A percentile compares a stretch with the other conserved stretches of the same genome.
Conservation (phyloP, 23 red algal species). For the Gracilaria vermiculophylla region DNA sequence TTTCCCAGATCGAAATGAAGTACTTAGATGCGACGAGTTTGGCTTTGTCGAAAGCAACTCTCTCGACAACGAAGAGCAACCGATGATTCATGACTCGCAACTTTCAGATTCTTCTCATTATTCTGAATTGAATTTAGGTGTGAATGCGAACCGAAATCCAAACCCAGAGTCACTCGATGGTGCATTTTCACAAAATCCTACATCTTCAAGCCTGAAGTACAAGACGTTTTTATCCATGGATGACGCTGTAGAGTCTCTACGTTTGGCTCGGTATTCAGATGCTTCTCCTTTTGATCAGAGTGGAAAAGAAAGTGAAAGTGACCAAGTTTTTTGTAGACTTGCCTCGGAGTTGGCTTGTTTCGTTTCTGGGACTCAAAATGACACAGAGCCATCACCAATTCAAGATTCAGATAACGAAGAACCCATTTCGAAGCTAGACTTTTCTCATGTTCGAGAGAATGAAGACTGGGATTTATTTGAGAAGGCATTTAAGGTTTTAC, state of each 20-base stretch:
- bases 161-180: neutral
- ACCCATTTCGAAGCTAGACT: neutral
- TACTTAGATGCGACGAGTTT: neutral
- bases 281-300: neutral
- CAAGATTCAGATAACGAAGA: neutral
- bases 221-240: neutral
- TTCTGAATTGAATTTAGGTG: too few relatives aligned
- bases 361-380: neutral
- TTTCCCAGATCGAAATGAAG: neutral
- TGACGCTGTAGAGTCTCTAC: conserved; percentile 1
- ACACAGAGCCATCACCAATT: neutral
- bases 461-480: neutral
- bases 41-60: too few relatives aligned
- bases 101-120: neutral
- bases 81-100: neutral
- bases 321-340: neutral
- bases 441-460: neutral
- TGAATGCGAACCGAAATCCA: neutral
- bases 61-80: neutral
- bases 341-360: neutral
- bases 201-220: neutral
- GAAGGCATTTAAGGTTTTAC: neutral
- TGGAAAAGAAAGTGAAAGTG: neutral
- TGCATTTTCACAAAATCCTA: neutral
- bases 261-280: neutral